Percentiles rank a stretch among this genome's conserved stretches.
These are phyloP conservation scores for Pulveroboletus sp. DNA, from an alignment of 768 basidiomycete species.

Conservation along the genomic window DNA sequence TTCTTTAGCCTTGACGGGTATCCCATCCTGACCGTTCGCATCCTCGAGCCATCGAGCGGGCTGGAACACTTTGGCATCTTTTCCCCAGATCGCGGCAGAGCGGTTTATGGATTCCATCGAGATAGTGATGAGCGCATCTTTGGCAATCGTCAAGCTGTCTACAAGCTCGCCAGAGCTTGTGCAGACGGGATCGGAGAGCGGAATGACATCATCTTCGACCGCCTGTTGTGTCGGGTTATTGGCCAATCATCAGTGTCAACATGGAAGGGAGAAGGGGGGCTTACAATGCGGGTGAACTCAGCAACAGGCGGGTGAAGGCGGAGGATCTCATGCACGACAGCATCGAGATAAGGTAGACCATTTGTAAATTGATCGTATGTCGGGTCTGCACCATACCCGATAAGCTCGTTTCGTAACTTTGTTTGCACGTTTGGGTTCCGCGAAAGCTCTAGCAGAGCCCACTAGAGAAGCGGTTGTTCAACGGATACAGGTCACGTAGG, in stretches of 20 bases:
- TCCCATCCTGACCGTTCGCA: constrained; percentile 20
- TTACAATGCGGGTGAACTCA: background rate
- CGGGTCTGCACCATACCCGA: constrained; percentile 40
- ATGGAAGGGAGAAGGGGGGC: constrained; percentile 11
- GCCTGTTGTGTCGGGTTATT: constrained; percentile 28
- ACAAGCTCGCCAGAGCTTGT: constrained; percentile 36
- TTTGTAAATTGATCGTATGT: constrained; percentile 49
- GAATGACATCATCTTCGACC: constrained; percentile 46
- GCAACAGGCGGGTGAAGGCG: constrained; percentile 10
- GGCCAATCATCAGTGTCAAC: background rate
- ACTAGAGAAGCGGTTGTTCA: constrained; percentile 26
- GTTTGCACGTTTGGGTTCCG: constrained; percentile 22
- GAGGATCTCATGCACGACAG: constrained; percentile 45
- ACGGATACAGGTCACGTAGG: background rate
- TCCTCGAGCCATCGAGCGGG: constrained; percentile 60
- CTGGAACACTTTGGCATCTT: constrained; percentile 50
- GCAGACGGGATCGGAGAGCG: constrained; percentile 36
- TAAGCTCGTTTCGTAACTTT: constrained; percentile 46
- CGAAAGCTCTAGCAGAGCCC: constrained; percentile 54
- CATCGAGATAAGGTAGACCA: too few relatives aligned
- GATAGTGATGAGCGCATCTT: constrained; percentile 41
- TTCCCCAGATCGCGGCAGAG: constrained; percentile 74
- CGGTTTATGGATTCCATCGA: too few relatives aligned
- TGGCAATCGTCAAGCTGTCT: constrained; percentile 39
- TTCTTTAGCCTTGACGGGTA: too few relatives aligned